A percentile compares a stretch with the other conserved stretches of the same genome.
These are phyloP conservation scores for Aquilaria agallochum DNA, from an alignment of 441 rosid genomes.

Conservation along the genomic window DNA sequence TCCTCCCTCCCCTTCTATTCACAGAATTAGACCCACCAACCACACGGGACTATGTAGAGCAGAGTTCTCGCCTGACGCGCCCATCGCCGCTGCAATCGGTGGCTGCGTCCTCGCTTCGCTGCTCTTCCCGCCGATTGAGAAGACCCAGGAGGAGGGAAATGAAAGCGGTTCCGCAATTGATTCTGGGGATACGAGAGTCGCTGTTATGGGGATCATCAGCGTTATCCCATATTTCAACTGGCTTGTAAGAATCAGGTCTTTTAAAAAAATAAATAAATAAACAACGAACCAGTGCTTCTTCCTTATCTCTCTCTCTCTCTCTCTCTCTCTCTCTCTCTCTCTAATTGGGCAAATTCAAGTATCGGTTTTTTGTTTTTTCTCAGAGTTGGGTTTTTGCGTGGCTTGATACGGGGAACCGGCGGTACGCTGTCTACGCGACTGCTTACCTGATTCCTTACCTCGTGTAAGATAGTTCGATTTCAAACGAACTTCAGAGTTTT, in stretches of 20 bases:
- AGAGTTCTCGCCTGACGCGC: constrained; percentile 65
- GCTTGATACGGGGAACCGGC: constrained; percentile 88
- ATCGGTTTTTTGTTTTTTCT: constrained; percentile 3
- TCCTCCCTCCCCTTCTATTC: constrained; percentile 11
- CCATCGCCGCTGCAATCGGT: constrained; percentile 74
- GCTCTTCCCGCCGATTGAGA: constrained; percentile 42
- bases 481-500: background rate
- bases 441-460: constrained; percentile 83
- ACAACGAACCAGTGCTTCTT: too few species aligned
- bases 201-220: constrained; percentile 86
- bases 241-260: constrained; percentile 46
- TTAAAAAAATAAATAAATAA: too few species aligned
- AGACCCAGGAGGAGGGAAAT: constrained; percentile 35
- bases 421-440: constrained; percentile 69
- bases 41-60: constrained; percentile 52
- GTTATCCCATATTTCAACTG: constrained; percentile 95
- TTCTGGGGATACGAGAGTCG: constrained; percentile 67
- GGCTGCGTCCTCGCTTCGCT: constrained; percentile 73
- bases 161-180: constrained; percentile 40
- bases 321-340: background rate
- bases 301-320: background rate
- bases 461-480: constrained; percentile 31
- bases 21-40: constrained; percentile 15
- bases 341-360: background rate
- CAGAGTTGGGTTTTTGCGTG: constrained; percentile 99